Evolutionary conservation across 495 filamentous ascomycete species (phyloP), one percentile per base, ranked within the genome.

Genomic region (Hypomontagnella submonticulosa): DNA sequence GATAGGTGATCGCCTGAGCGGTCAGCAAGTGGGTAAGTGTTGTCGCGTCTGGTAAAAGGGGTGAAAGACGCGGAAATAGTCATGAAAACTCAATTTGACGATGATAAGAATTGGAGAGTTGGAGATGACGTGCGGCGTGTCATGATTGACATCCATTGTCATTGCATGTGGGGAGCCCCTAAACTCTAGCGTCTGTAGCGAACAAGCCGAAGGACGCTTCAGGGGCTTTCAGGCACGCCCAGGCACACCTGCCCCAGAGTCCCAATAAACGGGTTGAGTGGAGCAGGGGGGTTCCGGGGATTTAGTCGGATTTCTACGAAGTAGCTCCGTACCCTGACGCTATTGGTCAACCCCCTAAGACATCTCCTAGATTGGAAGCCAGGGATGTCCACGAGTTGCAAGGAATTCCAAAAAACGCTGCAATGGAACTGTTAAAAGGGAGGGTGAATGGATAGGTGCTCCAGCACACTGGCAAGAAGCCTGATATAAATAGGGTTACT

Each of bases 271-370:
- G 23, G 23, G 23, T 27, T 27, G 23, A 51, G 40, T 32, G 43
- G 32, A 15, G 23, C 16, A 54, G 54, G 65, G 63, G 65, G 66
- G 49, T 19, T 53, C 65, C 37, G 58, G 58, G 58, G 53, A 43
- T 50, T 57, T 53, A 49, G 44, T 20, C 30, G 43, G 13, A 38
- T 44, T 19, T 50, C 23, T 27, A 6, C 23, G 23, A 27, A 12
- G 41, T 47, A 33, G n/a, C 48, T 61, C 37, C n/a, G 48, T 44
- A 46, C 33, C 23, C 10, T 15, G 36, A 12, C 12, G 48, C 34
- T 4, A 68, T 68, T 68, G 65, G 65, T 55, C 55, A 63, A 69
- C 36, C 38, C 37, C 49, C 43, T 63, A 34, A 20, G 59, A 56
- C 18, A 3, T 16, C 27, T 62, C 49, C 59, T 23, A 51, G 49